These are phyloP conservation scores for Aegle marmelos DNA, from an alignment of 345 rosid genomes.

Conservation along the genomic window DNA sequence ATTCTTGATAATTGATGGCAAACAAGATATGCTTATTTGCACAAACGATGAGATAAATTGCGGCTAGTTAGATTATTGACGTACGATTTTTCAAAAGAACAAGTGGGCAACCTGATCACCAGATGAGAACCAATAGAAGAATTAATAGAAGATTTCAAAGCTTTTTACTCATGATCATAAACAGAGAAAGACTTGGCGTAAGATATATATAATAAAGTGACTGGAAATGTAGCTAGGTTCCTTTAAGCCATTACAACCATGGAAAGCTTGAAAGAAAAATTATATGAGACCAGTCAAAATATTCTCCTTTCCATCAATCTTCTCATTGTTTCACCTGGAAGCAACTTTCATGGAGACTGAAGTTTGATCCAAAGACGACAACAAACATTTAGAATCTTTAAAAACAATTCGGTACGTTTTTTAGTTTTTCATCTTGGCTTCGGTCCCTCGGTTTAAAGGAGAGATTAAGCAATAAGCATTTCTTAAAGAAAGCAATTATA, in stretches of 20 bases:
- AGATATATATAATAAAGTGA: background rate
- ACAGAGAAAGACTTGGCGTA: background rate
- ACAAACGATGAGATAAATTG: constrained; percentile 13
- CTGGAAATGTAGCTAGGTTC: background rate
- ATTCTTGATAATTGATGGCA: constrained; percentile 4
- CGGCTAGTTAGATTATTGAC: background rate
- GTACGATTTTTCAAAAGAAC: background rate
- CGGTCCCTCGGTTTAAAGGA: background rate
- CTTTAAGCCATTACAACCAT: background rate
- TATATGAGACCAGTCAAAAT: constrained; percentile 9
- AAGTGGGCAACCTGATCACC: background rate
- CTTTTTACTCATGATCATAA: background rate
- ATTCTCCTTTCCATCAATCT: constrained; percentile 8
- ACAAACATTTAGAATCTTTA: background rate
- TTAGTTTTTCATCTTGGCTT: background rate
- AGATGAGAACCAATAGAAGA: background rate
- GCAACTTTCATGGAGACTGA: background rate
- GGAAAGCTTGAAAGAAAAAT: background rate
- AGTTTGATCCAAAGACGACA: background rate
- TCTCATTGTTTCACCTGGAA: background rate
- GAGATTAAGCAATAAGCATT: background rate
- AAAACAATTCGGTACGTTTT: background rate
- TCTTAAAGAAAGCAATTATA: background rate
- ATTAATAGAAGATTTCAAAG: background rate
- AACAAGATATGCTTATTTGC: background rate